Evolutionary conservation across 257 asterid species (phyloP).

Genomic region (Gentiana macrophylla): DNA sequence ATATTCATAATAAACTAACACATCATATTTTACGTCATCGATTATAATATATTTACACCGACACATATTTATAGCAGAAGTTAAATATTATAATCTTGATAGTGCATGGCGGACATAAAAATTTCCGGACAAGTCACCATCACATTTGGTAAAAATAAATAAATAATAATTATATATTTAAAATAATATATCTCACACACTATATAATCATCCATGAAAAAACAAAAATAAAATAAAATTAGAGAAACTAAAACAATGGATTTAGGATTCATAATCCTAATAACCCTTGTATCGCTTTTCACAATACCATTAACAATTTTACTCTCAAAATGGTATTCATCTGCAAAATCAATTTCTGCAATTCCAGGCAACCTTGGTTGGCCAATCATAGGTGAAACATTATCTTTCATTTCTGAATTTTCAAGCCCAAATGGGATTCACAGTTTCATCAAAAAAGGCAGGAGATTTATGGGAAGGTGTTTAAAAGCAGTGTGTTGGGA

Average conservation of each 20-base stretch:
- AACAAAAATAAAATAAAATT: no score
- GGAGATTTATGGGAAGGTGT: constrained; percentile 83
- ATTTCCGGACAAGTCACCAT: no score
- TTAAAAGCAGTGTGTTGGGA: constrained; percentile 67
- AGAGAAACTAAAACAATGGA: constrained; percentile 9
- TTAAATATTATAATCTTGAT: no score
- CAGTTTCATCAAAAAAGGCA: constrained; percentile 75
- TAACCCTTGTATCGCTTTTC: not conserved
- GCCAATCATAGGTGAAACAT: constrained; percentile 79
- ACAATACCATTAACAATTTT: constrained; percentile 10
- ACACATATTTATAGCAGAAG: no score
- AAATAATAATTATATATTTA: no score
- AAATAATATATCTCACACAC: no score
- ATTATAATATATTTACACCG: no score
- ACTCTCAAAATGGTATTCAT: constrained; percentile 30
- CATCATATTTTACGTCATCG: no score
- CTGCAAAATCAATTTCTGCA: constrained; percentile 47
- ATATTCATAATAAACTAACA: no score
- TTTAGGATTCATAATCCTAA: constrained; percentile 4
- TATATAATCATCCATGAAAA: no score
- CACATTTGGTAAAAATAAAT: no score
- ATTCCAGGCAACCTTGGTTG: constrained; percentile 78
- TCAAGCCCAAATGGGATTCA: constrained; percentile 58
- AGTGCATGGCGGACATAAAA: no score
- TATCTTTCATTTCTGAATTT: constrained; percentile 56